These are phyloP conservation scores for Jimgerdemannia flammicorona DNA, from an alignment of 192 early-diverging fungal genomes.

Conservation along the genomic window DNA sequence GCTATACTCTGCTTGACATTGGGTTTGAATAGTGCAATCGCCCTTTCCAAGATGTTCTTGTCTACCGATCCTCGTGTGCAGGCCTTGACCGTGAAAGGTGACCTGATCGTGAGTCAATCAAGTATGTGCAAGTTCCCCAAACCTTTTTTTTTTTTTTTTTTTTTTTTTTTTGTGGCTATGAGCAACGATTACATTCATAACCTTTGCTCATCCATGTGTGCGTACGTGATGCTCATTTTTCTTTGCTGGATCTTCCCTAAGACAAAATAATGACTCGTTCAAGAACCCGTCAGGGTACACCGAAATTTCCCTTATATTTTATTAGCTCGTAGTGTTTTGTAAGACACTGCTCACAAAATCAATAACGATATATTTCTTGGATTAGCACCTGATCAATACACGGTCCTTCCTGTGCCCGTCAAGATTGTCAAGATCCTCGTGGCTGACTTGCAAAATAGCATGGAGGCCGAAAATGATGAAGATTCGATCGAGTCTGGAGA, in stretches of 20 bases:
- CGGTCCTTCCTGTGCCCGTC: constrained; percentile 67
- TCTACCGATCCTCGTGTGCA: constrained; percentile 63
- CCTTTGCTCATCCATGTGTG: not conserved
- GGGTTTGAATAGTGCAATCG: constrained; percentile 61
- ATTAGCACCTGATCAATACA: constrained; percentile 76
- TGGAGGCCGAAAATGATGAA: constrained; percentile 50
- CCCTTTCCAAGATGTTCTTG: constrained; percentile 70
- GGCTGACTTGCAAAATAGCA: constrained; percentile 68
- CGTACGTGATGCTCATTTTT: not conserved
- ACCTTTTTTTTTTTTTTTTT: constrained; percentile 21
- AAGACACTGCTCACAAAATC: not conserved
- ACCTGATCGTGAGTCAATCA: constrained; percentile 55
- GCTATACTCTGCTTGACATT: too few relatives aligned
- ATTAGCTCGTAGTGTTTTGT: not conserved
- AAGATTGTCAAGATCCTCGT: constrained; percentile 87
- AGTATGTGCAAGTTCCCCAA: constrained; percentile 26
- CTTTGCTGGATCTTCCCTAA: not conserved
- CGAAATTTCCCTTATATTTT: too few relatives aligned
- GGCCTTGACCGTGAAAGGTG: constrained; percentile 73
- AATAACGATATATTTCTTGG: constrained; percentile 10
- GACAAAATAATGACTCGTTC: constrained; percentile 4
- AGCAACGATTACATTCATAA: not conserved
- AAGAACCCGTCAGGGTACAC: not conserved
- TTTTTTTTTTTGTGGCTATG: constrained; percentile 11
- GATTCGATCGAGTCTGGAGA: constrained; percentile 55